These are phyloP conservation scores for Talaromyces sp. DNA, from an alignment of 2,329 filamentous ascomycete species.

Conservation along the genomic window DNA sequence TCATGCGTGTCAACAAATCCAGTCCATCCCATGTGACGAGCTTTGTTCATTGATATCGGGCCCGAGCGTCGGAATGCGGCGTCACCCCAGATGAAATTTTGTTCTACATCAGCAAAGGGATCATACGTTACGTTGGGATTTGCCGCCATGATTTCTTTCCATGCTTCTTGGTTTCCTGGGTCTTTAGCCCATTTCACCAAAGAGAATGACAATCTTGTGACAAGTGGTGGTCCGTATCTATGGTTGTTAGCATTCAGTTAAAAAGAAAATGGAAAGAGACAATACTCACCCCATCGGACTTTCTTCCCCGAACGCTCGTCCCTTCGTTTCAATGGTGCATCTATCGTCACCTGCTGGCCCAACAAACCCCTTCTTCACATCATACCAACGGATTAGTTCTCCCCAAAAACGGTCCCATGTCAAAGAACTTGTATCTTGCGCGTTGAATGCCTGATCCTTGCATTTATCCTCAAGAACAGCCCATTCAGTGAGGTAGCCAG, in stretches of 20 bases:
- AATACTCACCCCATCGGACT: background rate
- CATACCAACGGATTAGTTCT: background rate
- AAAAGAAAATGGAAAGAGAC: background rate
- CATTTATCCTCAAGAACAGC: background rate
- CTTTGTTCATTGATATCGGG: background rate
- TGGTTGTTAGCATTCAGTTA: background rate
- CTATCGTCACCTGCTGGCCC: background rate
- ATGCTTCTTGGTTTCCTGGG: background rate
- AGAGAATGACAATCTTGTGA: background rate
- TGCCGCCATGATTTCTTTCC: background rate
- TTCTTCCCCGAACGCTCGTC: background rate
- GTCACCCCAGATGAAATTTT: background rate
- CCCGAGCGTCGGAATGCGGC: background rate
- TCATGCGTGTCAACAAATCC: background rate
- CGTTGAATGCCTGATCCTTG: conserved; percentile 1
- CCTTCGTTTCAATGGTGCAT: background rate
- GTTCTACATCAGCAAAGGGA: background rate
- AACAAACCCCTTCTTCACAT: background rate
- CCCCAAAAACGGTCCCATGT: conserved; percentile 1
- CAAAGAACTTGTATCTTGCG: background rate
- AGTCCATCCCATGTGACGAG: background rate
- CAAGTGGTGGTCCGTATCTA: background rate
- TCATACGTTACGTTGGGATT: background rate
- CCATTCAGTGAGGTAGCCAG: conserved; percentile 4
- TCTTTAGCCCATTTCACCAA: background rate